Conservation (phyloP, 306 rosid genomes). For the Urtica urens region DNA sequence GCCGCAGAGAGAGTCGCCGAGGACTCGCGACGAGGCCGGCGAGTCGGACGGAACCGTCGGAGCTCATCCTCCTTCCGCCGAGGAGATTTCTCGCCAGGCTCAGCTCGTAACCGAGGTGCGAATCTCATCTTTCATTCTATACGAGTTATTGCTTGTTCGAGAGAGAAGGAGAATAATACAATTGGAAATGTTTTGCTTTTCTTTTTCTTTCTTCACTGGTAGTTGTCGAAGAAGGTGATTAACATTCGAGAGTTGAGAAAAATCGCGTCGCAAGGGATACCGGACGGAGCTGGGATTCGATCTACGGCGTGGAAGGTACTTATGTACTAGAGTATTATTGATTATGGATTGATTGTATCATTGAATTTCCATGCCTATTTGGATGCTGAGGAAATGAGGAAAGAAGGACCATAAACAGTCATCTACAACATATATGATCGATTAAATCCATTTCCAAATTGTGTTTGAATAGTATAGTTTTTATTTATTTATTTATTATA, state of each 20-base stretch:
- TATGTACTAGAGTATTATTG: neutral
- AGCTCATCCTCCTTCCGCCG: slow-evolving; percentile 28
- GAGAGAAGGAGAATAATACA: too few relatives aligned
- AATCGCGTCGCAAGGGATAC: slow-evolving; percentile 78
- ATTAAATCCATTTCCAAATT: neutral
- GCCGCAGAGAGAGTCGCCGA: slow-evolving; percentile 33
- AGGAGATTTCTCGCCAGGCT: slow-evolving; percentile 72
- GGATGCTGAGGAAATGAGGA: neutral
- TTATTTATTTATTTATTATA: neutral
- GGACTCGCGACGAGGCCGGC: slow-evolving; percentile 19
- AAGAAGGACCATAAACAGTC: neutral
- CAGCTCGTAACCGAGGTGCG: slow-evolving; percentile 70
- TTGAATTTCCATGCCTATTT: neutral
- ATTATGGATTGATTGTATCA: neutral
- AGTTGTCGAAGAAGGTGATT: slow-evolving; percentile 73
- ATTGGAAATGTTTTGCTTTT: neutral
- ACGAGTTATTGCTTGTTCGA: neutral
- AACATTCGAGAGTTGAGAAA: slow-evolving; percentile 55
- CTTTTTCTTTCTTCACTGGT: neutral
- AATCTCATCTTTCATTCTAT: neutral
- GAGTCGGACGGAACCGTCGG: slow-evolving; percentile 18
- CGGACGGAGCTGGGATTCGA: slow-evolving; percentile 88
- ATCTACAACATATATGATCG: too few relatives aligned
- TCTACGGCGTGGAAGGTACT: slow-evolving; percentile 88
- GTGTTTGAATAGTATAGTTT: neutral